These are phyloP conservation scores for Micractinium conductrix DNA, from an alignment of 139 green algal species.

Conservation along the genomic window DNA sequence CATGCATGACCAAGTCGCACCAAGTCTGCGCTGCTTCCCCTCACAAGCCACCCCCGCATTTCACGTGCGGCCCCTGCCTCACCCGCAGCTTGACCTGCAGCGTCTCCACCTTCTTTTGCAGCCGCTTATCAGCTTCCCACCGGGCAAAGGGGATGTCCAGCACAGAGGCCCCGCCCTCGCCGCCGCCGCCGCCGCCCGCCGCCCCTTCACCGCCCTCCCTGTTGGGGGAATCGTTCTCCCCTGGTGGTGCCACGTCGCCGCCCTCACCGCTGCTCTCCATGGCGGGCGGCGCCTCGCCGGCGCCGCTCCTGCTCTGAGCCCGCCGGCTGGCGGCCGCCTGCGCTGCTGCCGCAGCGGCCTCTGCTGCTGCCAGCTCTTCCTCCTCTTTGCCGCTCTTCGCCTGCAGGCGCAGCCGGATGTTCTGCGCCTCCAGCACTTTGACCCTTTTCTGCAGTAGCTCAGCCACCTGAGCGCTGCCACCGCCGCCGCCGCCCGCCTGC, in stretches of 20 bases:
- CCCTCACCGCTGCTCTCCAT: neutral
- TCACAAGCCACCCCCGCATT: too few species aligned
- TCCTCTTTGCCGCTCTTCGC: slow-evolving; percentile 12
- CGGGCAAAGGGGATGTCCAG: slow-evolving; percentile 46
- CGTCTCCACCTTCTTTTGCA: slow-evolving; percentile 69
- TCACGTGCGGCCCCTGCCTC: neutral
- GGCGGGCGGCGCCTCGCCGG: neutral
- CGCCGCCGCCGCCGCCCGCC: neutral
- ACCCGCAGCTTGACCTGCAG: slow-evolving; percentile 53
- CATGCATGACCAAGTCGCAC: too few species aligned
- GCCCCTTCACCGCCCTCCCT: neutral
- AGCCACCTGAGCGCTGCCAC: slow-evolving; percentile 46
- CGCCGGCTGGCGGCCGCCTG: neutral
- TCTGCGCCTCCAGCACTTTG: slow-evolving; percentile 61
- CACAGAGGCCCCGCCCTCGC: too few species aligned
- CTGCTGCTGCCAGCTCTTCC: slow-evolving; percentile 7
- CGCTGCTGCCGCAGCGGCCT: slow-evolving; percentile 12
- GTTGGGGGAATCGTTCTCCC: slow-evolving; percentile 28
- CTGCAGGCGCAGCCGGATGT: slow-evolving; percentile 49
- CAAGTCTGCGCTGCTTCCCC: too few species aligned
- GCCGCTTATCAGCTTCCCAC: slow-evolving; percentile 82
- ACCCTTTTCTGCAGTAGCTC: slow-evolving; percentile 63
- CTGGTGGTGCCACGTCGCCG: neutral
- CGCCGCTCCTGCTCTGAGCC: neutral
- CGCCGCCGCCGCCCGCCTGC: slow-evolving; percentile 14